Evolutionary conservation across 306 rosid species (phyloP).

Genomic region (Sophora flavescens): DNA sequence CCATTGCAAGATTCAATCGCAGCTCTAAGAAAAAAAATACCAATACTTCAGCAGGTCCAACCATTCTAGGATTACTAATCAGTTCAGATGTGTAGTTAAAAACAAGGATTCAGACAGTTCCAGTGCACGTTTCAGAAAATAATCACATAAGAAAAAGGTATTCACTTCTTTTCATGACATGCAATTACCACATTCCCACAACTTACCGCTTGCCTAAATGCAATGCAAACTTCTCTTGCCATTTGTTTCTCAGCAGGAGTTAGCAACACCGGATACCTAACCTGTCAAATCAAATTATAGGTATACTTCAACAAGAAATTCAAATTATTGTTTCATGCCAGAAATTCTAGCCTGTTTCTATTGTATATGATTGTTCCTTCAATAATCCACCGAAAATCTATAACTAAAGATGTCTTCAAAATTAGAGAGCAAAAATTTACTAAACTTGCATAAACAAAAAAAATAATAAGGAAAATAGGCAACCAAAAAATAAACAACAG

Average conservation of each 20-base stretch:
- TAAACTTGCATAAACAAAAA: neutral
- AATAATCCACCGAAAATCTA: constrained; percentile 16
- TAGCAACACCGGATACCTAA: constrained; percentile 94
- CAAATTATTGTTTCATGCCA: constrained; percentile 34
- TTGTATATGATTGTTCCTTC: constrained; percentile 3
- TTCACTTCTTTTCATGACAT: constrained; percentile 7
- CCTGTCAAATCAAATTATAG: constrained; percentile 66
- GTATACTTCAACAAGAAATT: constrained; percentile 35
- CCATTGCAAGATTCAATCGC: no score
- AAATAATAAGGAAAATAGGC: neutral
- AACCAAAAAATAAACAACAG: neutral
- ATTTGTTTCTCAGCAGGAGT: constrained; percentile 96
- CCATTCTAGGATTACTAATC: neutral
- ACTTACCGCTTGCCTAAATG: constrained; percentile 96
- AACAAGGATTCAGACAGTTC: neutral
- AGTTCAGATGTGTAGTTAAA: neutral
- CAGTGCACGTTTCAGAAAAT: constrained; percentile 12
- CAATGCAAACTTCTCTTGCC: constrained; percentile 96
- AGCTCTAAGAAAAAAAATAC: no score
- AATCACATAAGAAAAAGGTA: constrained; percentile 25
- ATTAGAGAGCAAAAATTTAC: constrained; percentile 3
- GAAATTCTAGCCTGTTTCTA: neutral
- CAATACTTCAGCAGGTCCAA: constrained; percentile 4
- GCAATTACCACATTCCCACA: constrained; percentile 35
- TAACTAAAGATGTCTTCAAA: constrained; percentile 17